Percentiles rank a stretch among this genome's conserved stretches.
These are phyloP conservation scores for Leishmania aethiopica DNA, from an alignment of 208 protist genomes.

Conservation along the genomic window DNA sequence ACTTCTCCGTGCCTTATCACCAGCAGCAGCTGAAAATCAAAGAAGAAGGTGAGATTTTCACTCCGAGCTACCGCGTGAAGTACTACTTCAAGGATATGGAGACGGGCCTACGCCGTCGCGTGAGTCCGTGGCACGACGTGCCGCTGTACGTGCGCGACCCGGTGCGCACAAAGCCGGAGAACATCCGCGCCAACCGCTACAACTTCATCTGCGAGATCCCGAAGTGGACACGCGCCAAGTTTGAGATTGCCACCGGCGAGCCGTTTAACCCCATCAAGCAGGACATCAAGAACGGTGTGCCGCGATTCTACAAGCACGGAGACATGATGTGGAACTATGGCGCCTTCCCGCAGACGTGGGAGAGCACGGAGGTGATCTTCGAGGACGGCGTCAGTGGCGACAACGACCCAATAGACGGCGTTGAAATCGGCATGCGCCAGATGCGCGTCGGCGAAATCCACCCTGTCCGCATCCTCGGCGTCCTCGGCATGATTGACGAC, in stretches of 20 bases:
- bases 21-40: conserved; percentile 89
- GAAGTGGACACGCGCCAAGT: conserved; percentile 95
- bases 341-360: conserved; percentile 96
- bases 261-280: conserved; percentile 96
- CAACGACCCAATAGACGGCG: conserved; percentile 92
- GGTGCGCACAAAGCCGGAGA: conserved; percentile 86
- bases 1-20: conserved; percentile 90
- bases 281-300: conserved; percentile 95
- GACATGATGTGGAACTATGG: conserved; percentile 98
- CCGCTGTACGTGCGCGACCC: conserved; percentile 86
- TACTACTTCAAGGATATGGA: conserved; percentile 92
- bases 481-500: conserved; percentile 94
- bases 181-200: conserved; percentile 84
- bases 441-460: conserved; percentile 83
- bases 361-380: conserved; percentile 91
- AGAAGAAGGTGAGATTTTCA: conserved; percentile 87
- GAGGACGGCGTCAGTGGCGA: conserved; percentile 86
- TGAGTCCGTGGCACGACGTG: conserved; percentile 94
- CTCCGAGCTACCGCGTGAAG: conserved; percentile 90
- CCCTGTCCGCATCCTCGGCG: conserved; percentile 90
- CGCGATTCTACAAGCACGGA: conserved; percentile 96
- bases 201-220: conserved; percentile 95
- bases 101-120: conserved; percentile 65
- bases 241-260: conserved; percentile 95
- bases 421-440: conserved; percentile 91